Evolutionary conservation across 2,329 filamentous ascomycete genomes (phyloP), one percentile per base, ranked within the genome.

Genomic region (Thielaviopsis musarum): DNA sequence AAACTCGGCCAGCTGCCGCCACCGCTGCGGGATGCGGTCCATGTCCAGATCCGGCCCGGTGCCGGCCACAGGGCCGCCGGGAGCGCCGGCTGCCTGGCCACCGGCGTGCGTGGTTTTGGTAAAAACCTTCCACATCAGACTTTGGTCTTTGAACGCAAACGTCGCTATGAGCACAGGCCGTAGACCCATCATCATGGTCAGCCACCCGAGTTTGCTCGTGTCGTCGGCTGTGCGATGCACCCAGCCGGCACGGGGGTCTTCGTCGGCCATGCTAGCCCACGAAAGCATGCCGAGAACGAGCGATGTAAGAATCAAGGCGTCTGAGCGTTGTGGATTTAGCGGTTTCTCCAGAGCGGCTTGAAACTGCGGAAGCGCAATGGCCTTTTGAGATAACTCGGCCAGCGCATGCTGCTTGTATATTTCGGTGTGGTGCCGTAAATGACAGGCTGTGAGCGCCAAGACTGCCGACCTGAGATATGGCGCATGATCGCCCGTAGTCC

Each of bases 251-350:
- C 51, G 30, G 5, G 64, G 62, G 26, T 64, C 49, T 1, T 62
- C 56, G 24, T 64, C 57, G 2, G 60, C 59, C 5, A 62, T 51
- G 5, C 61, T 22, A 1, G 65, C 62, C 57, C 66, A 66, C 1
- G 65, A 61, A 5, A 67, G 63, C 38, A 66, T 60, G 48, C 66
- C 66, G 22, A 67, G 59, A 24, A 66, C 61, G 57, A 67, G 62
- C 13, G 64, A 62, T 2, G 65, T 65, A 15, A 66, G 52, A n/a
- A 66, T 60, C 4, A 66, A 52, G 15, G 66, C 64, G 52, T 67
- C 65, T 7, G 65, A 62, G 2, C 61, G 54, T 28, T 64, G 61
- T 15, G 64, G 59, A 12, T 62, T 62, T 4, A 67, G 55, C 1
- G 64, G 62, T 19, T 60, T 51, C 1, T n/a, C 48, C 19, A 67